Base-by-base conservation (phyloP, 1,284 basidiomycete species). In the Polyporus tsugae region DNA sequence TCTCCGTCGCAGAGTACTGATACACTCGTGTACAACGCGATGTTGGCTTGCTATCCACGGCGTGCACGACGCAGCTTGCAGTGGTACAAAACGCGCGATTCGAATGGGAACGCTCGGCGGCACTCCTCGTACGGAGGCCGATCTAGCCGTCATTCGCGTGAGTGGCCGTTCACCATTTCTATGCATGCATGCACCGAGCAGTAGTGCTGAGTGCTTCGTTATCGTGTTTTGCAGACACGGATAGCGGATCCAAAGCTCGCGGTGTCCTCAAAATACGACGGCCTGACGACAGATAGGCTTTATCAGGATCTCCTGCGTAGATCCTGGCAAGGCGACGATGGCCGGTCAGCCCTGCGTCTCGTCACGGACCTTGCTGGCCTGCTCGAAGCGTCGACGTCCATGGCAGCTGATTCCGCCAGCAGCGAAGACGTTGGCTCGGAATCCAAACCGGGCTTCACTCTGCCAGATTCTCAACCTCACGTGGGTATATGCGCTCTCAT, bases 251-350 rank as follows among this genome's bases (percentile, higher is more conserved):
- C 73, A 35, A 65, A 64, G 35, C 58, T 69, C 25, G 49, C 67
- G 6, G 49, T 71, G 6, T 74, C 73, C 13, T 73, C 74, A n/a
- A 81, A 79, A 73, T 82, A 81, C 64, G 73, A 72, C 11, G 53
- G 72, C 0, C 62, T 82, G 29, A 70, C 82, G 5, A 82, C 82
- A 2, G 76, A 78, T 35, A 78, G 79, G 49, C 75, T 85, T 4
- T 70, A 76, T 4, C 69, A 78, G 25, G 78, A 81, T 58, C 75
- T 85, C 4, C 72, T 78, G 29, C 70, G 72, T 22, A 66, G 61
- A 13, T 53, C 19, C 17, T 85, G 83, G 83, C 33, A 61, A 25
- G 77, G 76, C 25, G 71, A 73, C 53, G 75, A 70, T 11, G 82
- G 80, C 4, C 69, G 66, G 29, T 44, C 62, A 5, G 80, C 80